Conservation (phyloP, 2,329 filamentous ascomycete genomes). For the Zasmidium cellare region DNA sequence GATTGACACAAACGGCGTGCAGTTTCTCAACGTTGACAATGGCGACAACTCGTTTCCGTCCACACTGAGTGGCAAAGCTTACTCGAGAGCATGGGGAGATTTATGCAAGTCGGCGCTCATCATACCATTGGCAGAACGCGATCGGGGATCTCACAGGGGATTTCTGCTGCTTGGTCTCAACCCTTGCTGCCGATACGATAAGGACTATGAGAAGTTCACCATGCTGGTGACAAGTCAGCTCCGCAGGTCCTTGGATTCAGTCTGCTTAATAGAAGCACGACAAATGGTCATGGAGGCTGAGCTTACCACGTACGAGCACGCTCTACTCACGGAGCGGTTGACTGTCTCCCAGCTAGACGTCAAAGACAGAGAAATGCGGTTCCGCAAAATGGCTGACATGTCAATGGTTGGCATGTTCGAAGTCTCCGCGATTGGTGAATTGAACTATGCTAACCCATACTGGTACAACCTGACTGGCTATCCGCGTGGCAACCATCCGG, state of each 20-base stretch:
- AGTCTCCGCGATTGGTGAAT: constrained; percentile 31
- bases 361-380: constrained; percentile 32
- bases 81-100: constrained; percentile 22
- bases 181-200: constrained; percentile 33
- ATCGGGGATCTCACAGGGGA: constrained; percentile 3
- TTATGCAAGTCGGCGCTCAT: constrained; percentile 33
- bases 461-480: constrained; percentile 35
- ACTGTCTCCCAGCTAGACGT: constrained; percentile 20
- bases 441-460: constrained; percentile 38
- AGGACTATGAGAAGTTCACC: not conserved
- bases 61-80: not conserved
- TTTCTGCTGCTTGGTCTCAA: constrained; percentile 34
- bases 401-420: constrained; percentile 41
- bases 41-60: not conserved
- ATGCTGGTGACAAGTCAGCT: not conserved
- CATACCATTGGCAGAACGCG: constrained; percentile 29
- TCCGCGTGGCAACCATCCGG: constrained; percentile 12
- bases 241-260: not conserved
- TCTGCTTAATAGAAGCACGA: not conserved
- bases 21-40: constrained; percentile 7
- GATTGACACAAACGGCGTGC: constrained; percentile 30
- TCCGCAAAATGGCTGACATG: constrained; percentile 39
- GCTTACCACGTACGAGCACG: constrained; percentile 6
- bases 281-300: not conserved
- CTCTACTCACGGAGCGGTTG: constrained; percentile 19